Percentiles rank a stretch among this genome's conserved stretches.
phyloP scores from a whole-genome alignment of 2,329 filamentous ascomycete species.

The Fusarium foetens region DNA sequence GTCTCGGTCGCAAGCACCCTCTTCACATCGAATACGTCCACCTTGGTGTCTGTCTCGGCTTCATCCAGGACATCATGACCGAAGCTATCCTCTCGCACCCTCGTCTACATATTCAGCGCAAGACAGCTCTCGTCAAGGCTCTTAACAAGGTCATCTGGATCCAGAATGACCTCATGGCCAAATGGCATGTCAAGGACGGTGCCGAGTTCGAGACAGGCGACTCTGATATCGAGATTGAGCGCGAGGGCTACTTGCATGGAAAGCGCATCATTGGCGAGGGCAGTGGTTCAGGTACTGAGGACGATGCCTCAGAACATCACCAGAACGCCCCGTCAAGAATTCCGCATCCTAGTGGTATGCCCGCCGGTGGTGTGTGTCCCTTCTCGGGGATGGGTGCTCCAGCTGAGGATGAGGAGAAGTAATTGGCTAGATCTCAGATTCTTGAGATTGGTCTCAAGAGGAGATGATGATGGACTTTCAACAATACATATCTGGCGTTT shows the following conservation, averaged over 20 bases:
- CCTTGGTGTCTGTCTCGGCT: constrained; percentile 76
- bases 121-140: constrained; percentile 79
- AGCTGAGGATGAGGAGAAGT: constrained; percentile 18
- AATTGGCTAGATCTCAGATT: background rate
- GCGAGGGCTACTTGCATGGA: constrained; percentile 72
- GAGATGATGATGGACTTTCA: background rate
- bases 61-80: constrained; percentile 80
- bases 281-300: constrained; percentile 28
- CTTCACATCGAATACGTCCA: constrained; percentile 85
- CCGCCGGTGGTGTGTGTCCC: constrained; percentile 40
- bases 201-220: constrained; percentile 65
- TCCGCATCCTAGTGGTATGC: constrained; percentile 29
- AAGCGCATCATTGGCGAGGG: constrained; percentile 64
- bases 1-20: constrained; percentile 75
- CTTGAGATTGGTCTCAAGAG: background rate
- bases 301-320: constrained; percentile 33
- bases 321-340: constrained; percentile 21
- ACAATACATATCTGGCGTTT: constrained; percentile 30
- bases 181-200: constrained; percentile 79
- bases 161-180: constrained; percentile 87
- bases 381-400: constrained; percentile 42
- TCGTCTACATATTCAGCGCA: constrained; percentile 71
- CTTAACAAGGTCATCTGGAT: constrained; percentile 87
- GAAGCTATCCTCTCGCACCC: constrained; percentile 81
- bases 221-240: constrained; percentile 63